Evolutionary conservation across 768 basidiomycete species (phyloP), one percentile per base, ranked within the genome.

Genomic region (Myochromella boudieri): DNA sequence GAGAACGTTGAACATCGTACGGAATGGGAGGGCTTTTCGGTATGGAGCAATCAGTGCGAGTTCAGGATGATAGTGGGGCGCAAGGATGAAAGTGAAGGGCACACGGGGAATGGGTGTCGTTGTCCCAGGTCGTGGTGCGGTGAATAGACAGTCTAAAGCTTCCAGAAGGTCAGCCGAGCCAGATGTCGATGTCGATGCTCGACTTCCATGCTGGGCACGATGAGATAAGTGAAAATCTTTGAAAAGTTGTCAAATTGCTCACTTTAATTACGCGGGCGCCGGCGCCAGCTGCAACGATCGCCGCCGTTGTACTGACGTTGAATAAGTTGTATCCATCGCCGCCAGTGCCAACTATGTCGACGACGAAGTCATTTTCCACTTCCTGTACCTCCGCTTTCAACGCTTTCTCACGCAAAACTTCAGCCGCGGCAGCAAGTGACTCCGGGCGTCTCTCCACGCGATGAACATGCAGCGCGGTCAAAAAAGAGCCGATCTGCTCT

Each of bases 291-390:
- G 95, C 95, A 15, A 97, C 90, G 51, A 99, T 79, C 1, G 81
- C 95, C 2, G 95, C 95, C 2, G 91, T 86, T 1, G 95, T 97
- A 62, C 92, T 95, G 42, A 97, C 95, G 62, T 98, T 97, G 78
- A 94, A 97, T 0, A 95, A 85, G 60, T 97, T 90, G 66, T 94
- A 83, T 0, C 94, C 94, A 66, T 97, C 97, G 6, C 97, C 95
- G 9, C 95, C 93, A 0, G 92, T 94, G 2, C 93, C 93, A 17
- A 95, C 93, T 48, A 95, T 91, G 38, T 71, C 68, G 14, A 71
- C 86, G 11, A 90, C 78, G 44, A 90, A 91, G 63, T 95, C 91
- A 4, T 71, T 65, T 33, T 84, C 77, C 1, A 63, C 64, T 24
- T 78, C 75, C 43, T 83, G 72, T 28, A 91, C 76, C 1, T 68